Evolutionary conservation across 768 basidiomycete species (phyloP).

Genomic region (Amanita brunnescens): DNA sequence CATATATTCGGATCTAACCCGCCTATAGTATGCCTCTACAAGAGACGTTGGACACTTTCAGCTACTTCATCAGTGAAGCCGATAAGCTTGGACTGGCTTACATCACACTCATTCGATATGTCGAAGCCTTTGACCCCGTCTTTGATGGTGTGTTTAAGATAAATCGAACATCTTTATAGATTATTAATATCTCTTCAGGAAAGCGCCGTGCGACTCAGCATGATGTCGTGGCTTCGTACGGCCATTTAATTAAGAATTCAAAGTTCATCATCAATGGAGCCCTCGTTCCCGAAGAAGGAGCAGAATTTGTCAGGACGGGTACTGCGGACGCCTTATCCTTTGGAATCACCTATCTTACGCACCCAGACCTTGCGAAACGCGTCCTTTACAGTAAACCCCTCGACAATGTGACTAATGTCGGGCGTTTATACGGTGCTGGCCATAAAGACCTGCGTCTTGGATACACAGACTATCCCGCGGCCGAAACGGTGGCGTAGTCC

Average conservation of each 20-base stretch:
- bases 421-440: conserved; percentile 19
- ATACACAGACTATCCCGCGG: conserved; percentile 29
- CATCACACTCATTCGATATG: conserved; percentile 24
- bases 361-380: conserved; percentile 33
- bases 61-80: conserved; percentile 31
- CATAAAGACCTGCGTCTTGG: conserved; percentile 20
- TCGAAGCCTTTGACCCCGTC: conserved; percentile 14
- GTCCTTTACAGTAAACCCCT: conserved; percentile 25
- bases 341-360: conserved; percentile 28
- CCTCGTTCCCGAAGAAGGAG: conserved; percentile 29
- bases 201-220: conserved; percentile 26
- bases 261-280: conserved; percentile 30
- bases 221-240: conserved; percentile 31
- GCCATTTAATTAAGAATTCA: conserved; percentile 26
- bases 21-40: conserved; percentile 31
- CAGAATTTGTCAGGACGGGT: conserved; percentile 22
- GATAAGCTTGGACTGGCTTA: conserved; percentile 28
- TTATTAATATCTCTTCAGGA: conserved; percentile 14
- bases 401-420: conserved; percentile 22
- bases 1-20: not conserved
- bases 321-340: conserved; percentile 30
- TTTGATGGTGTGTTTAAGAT: conserved; percentile 20
- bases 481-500: too few relatives aligned
- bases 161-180: not conserved
- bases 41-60: conserved; percentile 33